Evolutionary conservation across 2,329 filamentous ascomycete species (phyloP).

Genomic region (Metarhizium brunneum): DNA sequence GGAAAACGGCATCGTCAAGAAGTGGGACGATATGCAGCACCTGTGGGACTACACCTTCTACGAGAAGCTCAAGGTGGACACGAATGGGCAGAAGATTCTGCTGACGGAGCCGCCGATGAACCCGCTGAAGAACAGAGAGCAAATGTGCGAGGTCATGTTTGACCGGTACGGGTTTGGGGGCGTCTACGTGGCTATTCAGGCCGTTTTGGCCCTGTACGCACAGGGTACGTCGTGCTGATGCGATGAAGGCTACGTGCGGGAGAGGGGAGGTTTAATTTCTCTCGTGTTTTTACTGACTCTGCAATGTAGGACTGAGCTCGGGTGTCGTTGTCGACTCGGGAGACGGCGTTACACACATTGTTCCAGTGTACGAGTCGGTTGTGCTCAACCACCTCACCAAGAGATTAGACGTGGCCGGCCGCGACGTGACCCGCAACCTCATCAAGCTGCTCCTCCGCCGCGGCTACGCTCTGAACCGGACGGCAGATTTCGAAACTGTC

Average conservation of each 20-base stretch:
- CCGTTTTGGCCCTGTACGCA: conserved; percentile 89
- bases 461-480: conserved; percentile 94
- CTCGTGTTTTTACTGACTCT: neutral
- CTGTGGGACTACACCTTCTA: conserved; percentile 98
- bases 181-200: conserved; percentile 96
- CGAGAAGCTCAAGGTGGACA: conserved; percentile 92
- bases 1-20: conserved; percentile 99
- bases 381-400: conserved; percentile 95
- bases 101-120: conserved; percentile 98
- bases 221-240: conserved; percentile 55
- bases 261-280: neutral
- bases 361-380: conserved; percentile 96
- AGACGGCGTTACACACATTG: conserved; percentile 96
- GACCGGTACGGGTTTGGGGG: conserved; percentile 93
- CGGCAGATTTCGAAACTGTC: conserved; percentile 97
- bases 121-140: conserved; percentile 88
- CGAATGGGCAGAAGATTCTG: conserved; percentile 89
- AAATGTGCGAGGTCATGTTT: conserved; percentile 99
- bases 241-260: neutral
- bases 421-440: conserved; percentile 96
- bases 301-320: conserved; percentile 59
- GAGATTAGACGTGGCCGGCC: conserved; percentile 87
- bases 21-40: conserved; percentile 99
- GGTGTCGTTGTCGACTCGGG: conserved; percentile 99
- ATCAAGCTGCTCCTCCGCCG: conserved; percentile 89